Conservation (phyloP, 2,329 filamentous ascomycete species). For the Pseudogymnoascus sp. region DNA sequence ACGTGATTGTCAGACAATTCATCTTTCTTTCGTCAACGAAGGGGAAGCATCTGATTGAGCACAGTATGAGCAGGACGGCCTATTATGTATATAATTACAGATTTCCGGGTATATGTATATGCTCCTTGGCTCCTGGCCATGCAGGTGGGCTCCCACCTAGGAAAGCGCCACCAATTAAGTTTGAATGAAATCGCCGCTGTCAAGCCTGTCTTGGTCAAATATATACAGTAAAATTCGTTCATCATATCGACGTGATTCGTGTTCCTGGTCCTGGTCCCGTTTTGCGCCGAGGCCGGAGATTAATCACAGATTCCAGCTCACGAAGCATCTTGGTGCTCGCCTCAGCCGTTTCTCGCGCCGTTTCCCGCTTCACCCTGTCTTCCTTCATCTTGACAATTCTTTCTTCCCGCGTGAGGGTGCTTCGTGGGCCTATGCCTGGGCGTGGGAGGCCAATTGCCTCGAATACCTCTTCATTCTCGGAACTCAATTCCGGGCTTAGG, state of each 20-base stretch:
- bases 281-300: conserved; percentile 37
- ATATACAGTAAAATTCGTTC: conserved; percentile 9
- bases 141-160: neutral
- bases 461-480: conserved; percentile 72
- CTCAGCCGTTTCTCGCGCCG: conserved; percentile 65
- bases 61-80: neutral
- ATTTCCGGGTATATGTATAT: neutral
- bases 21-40: neutral
- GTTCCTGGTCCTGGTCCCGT: conserved; percentile 16
- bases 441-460: conserved; percentile 78
- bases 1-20: neutral
- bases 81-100: conserved; percentile 7
- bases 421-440: conserved; percentile 61
- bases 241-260: conserved; percentile 29
- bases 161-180: neutral
- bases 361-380: conserved; percentile 67
- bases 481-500: conserved; percentile 43
- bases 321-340: conserved; percentile 83
- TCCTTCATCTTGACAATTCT: conserved; percentile 81
- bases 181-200: neutral
- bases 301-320: conserved; percentile 86
- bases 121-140: conserved; percentile 2
- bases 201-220: neutral
- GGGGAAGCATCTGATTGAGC: neutral
- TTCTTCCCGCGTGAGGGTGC: conserved; percentile 72